A percentile compares a stretch with the other conserved stretches of the same genome.
Conservation (phyloP, 2,329 filamentous ascomycete species). For the Cryphonectria radicalis region DNA sequence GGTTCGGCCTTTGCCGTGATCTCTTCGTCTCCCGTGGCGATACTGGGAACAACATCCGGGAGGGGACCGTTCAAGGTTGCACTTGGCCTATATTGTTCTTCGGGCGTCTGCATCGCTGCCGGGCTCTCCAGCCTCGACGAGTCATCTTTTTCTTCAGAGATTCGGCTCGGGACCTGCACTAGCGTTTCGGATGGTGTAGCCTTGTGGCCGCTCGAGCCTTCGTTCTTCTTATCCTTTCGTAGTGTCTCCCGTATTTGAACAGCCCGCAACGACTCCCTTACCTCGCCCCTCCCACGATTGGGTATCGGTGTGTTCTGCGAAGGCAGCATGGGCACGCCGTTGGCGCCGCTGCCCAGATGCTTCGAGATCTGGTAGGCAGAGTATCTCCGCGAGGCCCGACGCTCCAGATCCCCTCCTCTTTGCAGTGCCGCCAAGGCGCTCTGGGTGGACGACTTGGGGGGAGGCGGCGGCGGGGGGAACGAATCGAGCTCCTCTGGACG, state of each 20-base stretch:
- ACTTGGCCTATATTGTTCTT: constrained; percentile 65
- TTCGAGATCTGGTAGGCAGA: constrained; percentile 97
- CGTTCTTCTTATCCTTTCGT: constrained; percentile 52
- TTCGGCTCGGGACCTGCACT: constrained; percentile 60
- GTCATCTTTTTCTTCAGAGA: constrained; percentile 63
- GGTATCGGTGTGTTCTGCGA: constrained; percentile 82
- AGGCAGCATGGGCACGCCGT: constrained; percentile 84
- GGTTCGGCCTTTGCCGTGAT: constrained; percentile 34
- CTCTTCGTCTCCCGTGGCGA: constrained; percentile 37
- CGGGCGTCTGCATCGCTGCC: constrained; percentile 60
- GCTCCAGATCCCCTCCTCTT: constrained; percentile 87
- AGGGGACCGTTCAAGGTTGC: constrained; percentile 65
- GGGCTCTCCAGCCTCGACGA: constrained; percentile 46
- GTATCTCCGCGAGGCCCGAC: constrained; percentile 89
- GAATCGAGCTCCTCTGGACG: constrained; percentile 57
- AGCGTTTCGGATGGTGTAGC: constrained; percentile 52
- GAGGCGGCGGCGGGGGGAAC: constrained; percentile 76
- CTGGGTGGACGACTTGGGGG: constrained; percentile 80
- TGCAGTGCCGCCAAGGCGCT: constrained; percentile 91
- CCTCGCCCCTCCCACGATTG: constrained; percentile 78
- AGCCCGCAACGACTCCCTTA: constrained; percentile 79
- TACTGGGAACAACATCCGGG: constrained; percentile 50
- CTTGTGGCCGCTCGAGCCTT: constrained; percentile 46
- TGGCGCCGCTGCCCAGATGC: constrained; percentile 79
- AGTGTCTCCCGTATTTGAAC: constrained; percentile 59